Evolutionary conservation across 345 rosid species (phyloP).

Genomic region (Arabis hirsuta): DNA sequence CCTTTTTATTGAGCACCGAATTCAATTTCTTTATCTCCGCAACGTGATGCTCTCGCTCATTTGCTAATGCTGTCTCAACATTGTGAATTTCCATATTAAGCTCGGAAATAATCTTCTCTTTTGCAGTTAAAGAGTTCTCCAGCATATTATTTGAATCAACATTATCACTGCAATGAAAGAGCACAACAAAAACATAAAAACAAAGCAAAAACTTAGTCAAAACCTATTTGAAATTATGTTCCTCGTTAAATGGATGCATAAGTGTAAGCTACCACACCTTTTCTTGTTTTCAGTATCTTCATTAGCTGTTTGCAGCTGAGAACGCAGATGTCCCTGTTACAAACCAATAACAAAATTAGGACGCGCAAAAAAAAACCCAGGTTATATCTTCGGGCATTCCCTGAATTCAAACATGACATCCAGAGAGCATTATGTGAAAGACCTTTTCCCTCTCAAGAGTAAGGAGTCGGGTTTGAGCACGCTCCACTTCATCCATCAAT

Average conservation of each 20-base stretch:
- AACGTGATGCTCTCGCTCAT: constrained; percentile 83
- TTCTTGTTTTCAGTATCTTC: constrained; percentile 73
- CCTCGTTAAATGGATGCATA: constrained; percentile 19
- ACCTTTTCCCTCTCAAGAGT: constrained; percentile 99
- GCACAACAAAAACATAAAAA: constrained; percentile 18
- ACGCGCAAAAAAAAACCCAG: not conserved
- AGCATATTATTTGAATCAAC: constrained; percentile 78
- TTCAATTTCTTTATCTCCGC: constrained; percentile 81
- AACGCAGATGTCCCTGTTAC: constrained; percentile 77
- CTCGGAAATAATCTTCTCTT: constrained; percentile 94
- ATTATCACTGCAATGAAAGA: constrained; percentile 60
- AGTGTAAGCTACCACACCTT: constrained; percentile 53
- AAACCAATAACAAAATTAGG: constrained; percentile 31
- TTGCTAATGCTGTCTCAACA: constrained; percentile 73
- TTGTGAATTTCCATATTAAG: constrained; percentile 90
- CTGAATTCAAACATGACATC: constrained; percentile 23
- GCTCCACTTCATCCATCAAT: constrained; percentile 98
- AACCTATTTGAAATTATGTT: constrained; percentile 11
- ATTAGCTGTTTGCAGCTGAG: constrained; percentile 86
- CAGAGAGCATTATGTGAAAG: constrained; percentile 13
- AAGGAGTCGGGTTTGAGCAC: constrained; percentile 93
- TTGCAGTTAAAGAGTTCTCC: constrained; percentile 86
- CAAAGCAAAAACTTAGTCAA: constrained; percentile 8
- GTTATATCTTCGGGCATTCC: constrained; percentile 6
- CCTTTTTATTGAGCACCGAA: constrained; percentile 74